Conservation (phyloP, 441 rosid species). For the Croton laevigatus region DNA sequence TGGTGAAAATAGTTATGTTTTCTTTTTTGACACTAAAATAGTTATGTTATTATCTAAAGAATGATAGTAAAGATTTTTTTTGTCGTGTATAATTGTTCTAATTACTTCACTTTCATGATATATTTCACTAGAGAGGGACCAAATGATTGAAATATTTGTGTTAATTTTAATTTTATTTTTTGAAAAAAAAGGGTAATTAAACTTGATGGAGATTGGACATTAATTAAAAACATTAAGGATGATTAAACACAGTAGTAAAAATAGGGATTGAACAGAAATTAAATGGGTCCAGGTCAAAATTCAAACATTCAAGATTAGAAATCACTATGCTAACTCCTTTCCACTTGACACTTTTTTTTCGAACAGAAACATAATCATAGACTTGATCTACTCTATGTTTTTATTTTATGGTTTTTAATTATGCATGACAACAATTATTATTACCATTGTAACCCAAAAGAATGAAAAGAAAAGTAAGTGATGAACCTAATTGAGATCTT, state of each 20-base stretch:
- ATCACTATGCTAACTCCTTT: slow-evolving; percentile 31
- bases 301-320: slow-evolving; percentile 22
- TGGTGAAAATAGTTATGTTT: no score
- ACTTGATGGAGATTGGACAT: background rate
- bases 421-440: slow-evolving; percentile 37
- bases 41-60: background rate
- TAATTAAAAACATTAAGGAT: slow-evolving; percentile 1
- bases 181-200: background rate
- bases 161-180: background rate
- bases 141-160: slow-evolving; percentile 20
- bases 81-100: background rate
- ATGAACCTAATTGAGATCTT: background rate
- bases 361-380: slow-evolving; percentile 44
- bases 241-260: background rate
- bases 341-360: slow-evolving; percentile 20
- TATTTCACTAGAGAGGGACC: slow-evolving; percentile 3
- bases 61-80: background rate
- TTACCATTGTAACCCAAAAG: slow-evolving; percentile 11
- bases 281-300: slow-evolving; percentile 33
- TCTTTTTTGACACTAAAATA: no score
- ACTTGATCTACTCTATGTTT: slow-evolving; percentile 33
- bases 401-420: no score
- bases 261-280: slow-evolving; percentile 19
- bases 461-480: background rate
- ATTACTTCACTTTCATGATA: background rate